Evolutionary conservation across 2,329 filamentous ascomycete species (phyloP).

Genomic region (Huntiella omanensis): DNA sequence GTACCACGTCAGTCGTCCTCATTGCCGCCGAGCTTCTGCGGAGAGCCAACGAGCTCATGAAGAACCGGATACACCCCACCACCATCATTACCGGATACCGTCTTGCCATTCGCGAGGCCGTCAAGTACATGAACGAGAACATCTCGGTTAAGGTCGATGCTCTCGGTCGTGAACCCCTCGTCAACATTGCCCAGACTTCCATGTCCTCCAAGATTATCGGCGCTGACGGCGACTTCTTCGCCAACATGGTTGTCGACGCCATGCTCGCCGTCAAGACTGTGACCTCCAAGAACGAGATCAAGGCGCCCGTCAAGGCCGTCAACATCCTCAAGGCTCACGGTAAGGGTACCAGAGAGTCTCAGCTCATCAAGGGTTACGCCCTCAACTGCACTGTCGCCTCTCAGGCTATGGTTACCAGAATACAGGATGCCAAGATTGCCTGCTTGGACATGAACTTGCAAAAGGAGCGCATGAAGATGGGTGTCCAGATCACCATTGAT

Average conservation of each 20-base stretch:
- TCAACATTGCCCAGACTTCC: constrained; percentile 94
- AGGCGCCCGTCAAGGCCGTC: constrained; percentile 97
- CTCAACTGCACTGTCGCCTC: constrained; percentile 97
- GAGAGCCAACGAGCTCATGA: constrained; percentile 94
- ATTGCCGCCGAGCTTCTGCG: constrained; percentile 90
- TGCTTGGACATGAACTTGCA: constrained; percentile 95
- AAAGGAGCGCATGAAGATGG: constrained; percentile 98
- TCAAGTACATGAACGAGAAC: constrained; percentile 98
- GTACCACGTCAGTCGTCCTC: constrained; percentile 91
- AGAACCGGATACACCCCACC: constrained; percentile 98
- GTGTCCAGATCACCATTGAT: constrained; percentile 94
- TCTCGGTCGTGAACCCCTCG: constrained; percentile 70
- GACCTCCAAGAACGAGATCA: constrained; percentile 76
- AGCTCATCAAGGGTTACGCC: constrained; percentile 89
- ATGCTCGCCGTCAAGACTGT: constrained; percentile 88
- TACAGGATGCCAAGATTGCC: constrained; percentile 90
- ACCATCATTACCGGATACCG: constrained; percentile 98
- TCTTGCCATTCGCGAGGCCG: constrained; percentile 81
- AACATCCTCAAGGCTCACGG: constrained; percentile 98
- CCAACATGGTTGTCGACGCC: constrained; percentile 91
- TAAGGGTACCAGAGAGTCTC: constrained; percentile 73
- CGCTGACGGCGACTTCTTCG: constrained; percentile 86
- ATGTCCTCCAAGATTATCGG: constrained; percentile 99
- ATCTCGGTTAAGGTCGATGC: constrained; percentile 90
- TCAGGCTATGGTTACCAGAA: constrained; percentile 87